These are phyloP conservation scores for Lactarius sanguifluus DNA, from an alignment of 768 basidiomycete species.

Conservation along the genomic window DNA sequence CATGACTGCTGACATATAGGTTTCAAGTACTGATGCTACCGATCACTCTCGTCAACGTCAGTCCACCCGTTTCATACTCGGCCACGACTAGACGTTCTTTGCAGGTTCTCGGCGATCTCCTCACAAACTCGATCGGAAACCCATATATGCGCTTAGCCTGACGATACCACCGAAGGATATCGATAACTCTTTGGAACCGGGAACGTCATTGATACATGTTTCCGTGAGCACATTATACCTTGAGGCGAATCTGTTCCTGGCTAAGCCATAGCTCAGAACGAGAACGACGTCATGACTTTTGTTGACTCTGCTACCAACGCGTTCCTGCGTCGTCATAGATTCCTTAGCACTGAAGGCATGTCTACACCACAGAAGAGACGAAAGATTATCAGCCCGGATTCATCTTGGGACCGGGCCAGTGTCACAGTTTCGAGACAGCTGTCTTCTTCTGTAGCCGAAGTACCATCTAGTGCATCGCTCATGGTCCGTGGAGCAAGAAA, in stretches of 20 bases:
- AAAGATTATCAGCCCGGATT: conserved; percentile 36
- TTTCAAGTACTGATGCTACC: conserved; percentile 19
- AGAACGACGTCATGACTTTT: conserved; percentile 52
- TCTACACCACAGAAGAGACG: conserved; percentile 53
- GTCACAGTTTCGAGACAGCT: background rate
- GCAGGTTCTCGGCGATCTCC: conserved; percentile 69
- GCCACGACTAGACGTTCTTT: conserved; percentile 20
- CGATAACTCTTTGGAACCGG: conserved; percentile 80
- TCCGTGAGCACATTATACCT: conserved; percentile 46
- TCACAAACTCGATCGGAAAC: conserved; percentile 72
- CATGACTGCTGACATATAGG: conserved; percentile 13
- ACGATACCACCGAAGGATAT: conserved; percentile 61
- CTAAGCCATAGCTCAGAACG: conserved; percentile 47
- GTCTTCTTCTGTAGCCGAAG: background rate
- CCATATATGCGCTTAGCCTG: conserved; percentile 83
- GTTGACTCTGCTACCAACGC: conserved; percentile 56
- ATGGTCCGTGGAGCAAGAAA: background rate
- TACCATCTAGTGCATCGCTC: background rate
- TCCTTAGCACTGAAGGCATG: conserved; percentile 38
- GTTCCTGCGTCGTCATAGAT: conserved; percentile 67
- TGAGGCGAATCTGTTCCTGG: conserved; percentile 21
- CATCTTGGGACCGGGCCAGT: background rate
- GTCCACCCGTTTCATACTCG: conserved; percentile 16
- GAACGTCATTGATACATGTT: conserved; percentile 65
- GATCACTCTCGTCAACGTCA: conserved; percentile 12